Evolutionary conservation across 1,284 basidiomycete genomes (phyloP).

Genomic region (Leccinum cinnamomeum): DNA sequence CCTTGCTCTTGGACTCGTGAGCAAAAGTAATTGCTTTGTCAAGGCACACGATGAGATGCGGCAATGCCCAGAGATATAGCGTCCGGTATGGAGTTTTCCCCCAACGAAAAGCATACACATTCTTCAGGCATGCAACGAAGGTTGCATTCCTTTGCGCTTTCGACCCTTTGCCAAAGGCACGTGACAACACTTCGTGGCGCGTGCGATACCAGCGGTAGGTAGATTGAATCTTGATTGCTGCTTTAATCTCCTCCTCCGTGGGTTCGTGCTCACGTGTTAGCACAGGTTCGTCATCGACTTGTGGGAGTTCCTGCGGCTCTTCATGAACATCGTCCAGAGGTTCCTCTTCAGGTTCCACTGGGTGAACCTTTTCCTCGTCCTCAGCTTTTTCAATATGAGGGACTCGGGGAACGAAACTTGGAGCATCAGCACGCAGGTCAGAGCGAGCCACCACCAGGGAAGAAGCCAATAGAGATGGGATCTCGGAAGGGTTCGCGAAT

Average conservation of each 20-base stretch:
- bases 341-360: constrained; percentile 14
- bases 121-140: constrained; percentile 37
- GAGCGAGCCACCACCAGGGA: constrained; percentile 20
- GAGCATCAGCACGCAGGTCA: constrained; percentile 14
- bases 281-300: constrained; percentile 7
- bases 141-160: constrained; percentile 28
- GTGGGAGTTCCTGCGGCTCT: constrained; percentile 15
- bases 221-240: constrained; percentile 22
- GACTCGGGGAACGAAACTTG: constrained; percentile 15
- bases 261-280: constrained; percentile 19
- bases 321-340: constrained; percentile 20
- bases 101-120: constrained; percentile 38
- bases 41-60: constrained; percentile 48
- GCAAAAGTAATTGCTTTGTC: constrained; percentile 36
- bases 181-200: constrained; percentile 23
- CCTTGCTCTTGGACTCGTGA: constrained; percentile 34
- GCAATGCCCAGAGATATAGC: constrained; percentile 51
- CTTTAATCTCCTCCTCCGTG: constrained; percentile 21
- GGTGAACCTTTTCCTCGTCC: constrained; percentile 3
- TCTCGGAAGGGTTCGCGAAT: constrained; percentile 20
- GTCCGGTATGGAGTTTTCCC: constrained; percentile 38
- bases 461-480: constrained; percentile 22
- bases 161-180: constrained; percentile 29
- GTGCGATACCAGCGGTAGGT: constrained; percentile 28
- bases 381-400: background rate